Conservation (phyloP, 1,139 yeast species). For the Tardiomyces blankii region DNA sequence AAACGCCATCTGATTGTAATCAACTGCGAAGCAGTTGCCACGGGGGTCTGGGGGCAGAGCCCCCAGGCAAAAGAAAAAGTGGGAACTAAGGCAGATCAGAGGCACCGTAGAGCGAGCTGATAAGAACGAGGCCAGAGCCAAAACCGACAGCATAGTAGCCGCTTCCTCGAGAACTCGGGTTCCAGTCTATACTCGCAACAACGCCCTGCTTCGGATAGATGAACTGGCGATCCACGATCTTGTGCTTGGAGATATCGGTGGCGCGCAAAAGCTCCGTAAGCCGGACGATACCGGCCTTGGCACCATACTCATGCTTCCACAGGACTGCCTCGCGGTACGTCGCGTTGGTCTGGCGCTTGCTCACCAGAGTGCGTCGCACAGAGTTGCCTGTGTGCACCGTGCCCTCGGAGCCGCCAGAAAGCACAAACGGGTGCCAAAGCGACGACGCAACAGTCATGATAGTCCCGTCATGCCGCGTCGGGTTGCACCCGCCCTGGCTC, state of each 20-base stretch:
- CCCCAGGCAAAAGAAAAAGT: too few relatives aligned
- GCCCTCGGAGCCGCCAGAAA: slow-evolving; percentile 55
- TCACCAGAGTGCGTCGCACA: slow-evolving; percentile 30
- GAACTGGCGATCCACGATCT: slow-evolving; percentile 12
- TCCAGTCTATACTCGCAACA: slow-evolving; percentile 51
- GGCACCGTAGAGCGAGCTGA: background rate
- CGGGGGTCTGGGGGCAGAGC: too few relatives aligned
- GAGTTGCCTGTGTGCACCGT: slow-evolving; percentile 31
- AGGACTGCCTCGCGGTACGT: slow-evolving; percentile 14
- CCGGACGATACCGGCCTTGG: slow-evolving; percentile 25
- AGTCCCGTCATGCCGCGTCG: slow-evolving; percentile 25
- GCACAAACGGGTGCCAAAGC: slow-evolving; percentile 43
- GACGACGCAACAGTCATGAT: slow-evolving; percentile 31
- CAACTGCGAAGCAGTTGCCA: too few relatives aligned
- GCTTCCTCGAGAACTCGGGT: slow-evolving; percentile 38
- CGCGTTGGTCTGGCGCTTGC: slow-evolving; percentile 26
- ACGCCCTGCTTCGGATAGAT: slow-evolving; percentile 41
- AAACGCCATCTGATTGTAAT: too few relatives aligned
- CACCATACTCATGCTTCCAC: slow-evolving; percentile 25
- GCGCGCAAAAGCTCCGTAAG: slow-evolving; percentile 18
- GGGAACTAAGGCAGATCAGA: too few relatives aligned
- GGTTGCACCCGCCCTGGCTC: background rate
- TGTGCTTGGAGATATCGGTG: slow-evolving; percentile 12
- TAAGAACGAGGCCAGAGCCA: slow-evolving; percentile 39
- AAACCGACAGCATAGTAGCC: slow-evolving; percentile 52